phyloP scores from a whole-genome alignment of 768 basidiomycete genomes.

The Tricholomella constricta region DNA sequence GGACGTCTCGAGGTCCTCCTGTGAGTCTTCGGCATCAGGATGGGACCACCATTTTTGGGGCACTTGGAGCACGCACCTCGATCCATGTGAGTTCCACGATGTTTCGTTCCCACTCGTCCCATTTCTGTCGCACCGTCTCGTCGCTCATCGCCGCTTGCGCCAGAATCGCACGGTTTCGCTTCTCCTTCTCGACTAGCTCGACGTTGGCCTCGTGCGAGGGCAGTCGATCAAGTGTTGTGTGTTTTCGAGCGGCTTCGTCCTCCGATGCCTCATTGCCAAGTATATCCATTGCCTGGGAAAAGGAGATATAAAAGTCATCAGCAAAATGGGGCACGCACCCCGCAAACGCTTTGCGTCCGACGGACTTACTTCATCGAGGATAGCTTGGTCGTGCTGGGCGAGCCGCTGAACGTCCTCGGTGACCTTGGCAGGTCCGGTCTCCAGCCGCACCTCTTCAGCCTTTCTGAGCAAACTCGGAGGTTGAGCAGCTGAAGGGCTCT shows the following conservation, averaged over 20 bases:
- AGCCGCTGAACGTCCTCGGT: constrained; percentile 75
- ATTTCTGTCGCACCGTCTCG: constrained; percentile 74
- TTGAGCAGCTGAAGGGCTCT: constrained; percentile 73
- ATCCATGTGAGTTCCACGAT: constrained; percentile 71
- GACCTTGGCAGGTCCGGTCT: constrained; percentile 74
- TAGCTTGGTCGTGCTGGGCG: constrained; percentile 55
- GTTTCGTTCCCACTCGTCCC: constrained; percentile 83
- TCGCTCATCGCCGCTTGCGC: constrained; percentile 76
- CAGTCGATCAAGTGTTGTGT: constrained; percentile 46
- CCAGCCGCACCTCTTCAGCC: constrained; percentile 79
- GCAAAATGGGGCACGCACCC: neutral
- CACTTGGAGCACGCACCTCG: constrained; percentile 59
- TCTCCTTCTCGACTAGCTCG: constrained; percentile 69
- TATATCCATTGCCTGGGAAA: constrained; percentile 76
- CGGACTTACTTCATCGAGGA: constrained; percentile 66
- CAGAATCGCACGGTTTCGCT: constrained; percentile 72
- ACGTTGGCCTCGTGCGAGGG: constrained; percentile 82
- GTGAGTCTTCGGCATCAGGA: no score
- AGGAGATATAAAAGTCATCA: neutral
- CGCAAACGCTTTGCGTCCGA: constrained; percentile 27
- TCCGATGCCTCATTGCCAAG: constrained; percentile 90
- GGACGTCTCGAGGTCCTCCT: constrained; percentile 67
- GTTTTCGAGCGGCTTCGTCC: constrained; percentile 69
- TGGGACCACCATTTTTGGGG: no score
- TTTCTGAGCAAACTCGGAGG: constrained; percentile 87